Evolutionary conservation across 805 yeast species (phyloP).

Genomic region (Metschnikowia rubicola): DNA sequence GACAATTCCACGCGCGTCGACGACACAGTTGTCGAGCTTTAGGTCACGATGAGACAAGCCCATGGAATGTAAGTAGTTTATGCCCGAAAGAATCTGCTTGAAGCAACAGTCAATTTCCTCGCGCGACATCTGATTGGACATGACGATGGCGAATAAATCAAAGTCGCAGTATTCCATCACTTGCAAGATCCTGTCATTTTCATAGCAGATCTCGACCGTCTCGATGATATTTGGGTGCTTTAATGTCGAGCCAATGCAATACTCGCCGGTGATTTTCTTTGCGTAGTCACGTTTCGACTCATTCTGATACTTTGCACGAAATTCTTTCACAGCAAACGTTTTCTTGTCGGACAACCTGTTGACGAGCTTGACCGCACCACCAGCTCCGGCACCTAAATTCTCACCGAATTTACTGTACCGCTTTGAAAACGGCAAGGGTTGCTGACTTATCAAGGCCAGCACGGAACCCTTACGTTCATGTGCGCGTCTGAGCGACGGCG

Average conservation of each 20-base stretch:
- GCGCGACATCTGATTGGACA: slow-evolving; percentile 83
- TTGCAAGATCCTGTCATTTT: slow-evolving; percentile 79
- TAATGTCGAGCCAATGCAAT: slow-evolving; percentile 87
- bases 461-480: slow-evolving; percentile 38
- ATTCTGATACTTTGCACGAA: slow-evolving; percentile 67
- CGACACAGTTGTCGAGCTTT: slow-evolving; percentile 89
- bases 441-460: slow-evolving; percentile 27
- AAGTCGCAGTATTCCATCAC: slow-evolving; percentile 94
- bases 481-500: slow-evolving; percentile 29
- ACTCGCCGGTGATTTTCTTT: slow-evolving; percentile 89
- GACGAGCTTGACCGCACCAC: slow-evolving; percentile 81
- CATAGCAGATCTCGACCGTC: slow-evolving; percentile 88
- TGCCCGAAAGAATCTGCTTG: slow-evolving; percentile 78
- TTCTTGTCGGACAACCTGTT: slow-evolving; percentile 62
- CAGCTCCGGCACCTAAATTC: slow-evolving; percentile 91
- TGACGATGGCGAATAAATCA: slow-evolving; percentile 89
- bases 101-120: slow-evolving; percentile 86
- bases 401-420: slow-evolving; percentile 82
- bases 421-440: slow-evolving; percentile 58
- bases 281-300: slow-evolving; percentile 85
- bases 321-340: slow-evolving; percentile 90
- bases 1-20: slow-evolving; percentile 76
- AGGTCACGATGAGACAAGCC: slow-evolving; percentile 91
- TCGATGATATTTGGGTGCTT: slow-evolving; percentile 88
- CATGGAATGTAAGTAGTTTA: slow-evolving; percentile 73